These are phyloP conservation scores for Malassezia yamatoensis DNA, from an alignment of 1,284 basidiomycete genomes.

Conservation along the genomic window DNA sequence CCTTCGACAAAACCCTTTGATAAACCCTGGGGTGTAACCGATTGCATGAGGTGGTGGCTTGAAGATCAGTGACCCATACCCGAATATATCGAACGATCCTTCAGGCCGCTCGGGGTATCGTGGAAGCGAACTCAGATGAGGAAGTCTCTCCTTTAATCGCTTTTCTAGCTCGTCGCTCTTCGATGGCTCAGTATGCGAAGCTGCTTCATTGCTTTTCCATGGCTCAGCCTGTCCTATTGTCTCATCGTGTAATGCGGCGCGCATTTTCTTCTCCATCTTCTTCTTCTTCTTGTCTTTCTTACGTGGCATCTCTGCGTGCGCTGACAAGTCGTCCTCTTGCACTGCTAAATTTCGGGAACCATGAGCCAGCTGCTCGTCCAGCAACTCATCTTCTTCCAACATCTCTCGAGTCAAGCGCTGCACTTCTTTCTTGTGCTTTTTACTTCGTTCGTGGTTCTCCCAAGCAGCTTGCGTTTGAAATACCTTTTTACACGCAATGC, in stretches of 20 bases:
- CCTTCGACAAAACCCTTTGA: constrained; percentile 72
- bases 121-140: constrained; percentile 10
- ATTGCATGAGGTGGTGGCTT: constrained; percentile 46
- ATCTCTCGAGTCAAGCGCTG: constrained; percentile 60
- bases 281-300: constrained; percentile 36
- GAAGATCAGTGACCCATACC: constrained; percentile 45
- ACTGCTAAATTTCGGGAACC: constrained; percentile 17
- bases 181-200: neutral
- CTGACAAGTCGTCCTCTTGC: neutral
- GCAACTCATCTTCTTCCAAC: constrained; percentile 43
- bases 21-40: constrained; percentile 57
- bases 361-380: constrained; percentile 5
- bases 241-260: neutral
- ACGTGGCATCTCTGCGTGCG: neutral
- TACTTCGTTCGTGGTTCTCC: constrained; percentile 90
- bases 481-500: constrained; percentile 83
- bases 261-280: constrained; percentile 27
- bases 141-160: constrained; percentile 6
- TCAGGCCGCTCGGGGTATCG: constrained; percentile 17
- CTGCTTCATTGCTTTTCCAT: too few relatives aligned
- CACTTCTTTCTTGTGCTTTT: constrained; percentile 69
- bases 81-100: constrained; percentile 42
- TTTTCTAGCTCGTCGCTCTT: neutral
- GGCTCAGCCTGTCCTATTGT: neutral
- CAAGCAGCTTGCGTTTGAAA: constrained; percentile 89